These are phyloP conservation scores for Globisporangium heterothallicum DNA, from an alignment of 352 stramenopile species.

Conservation along the genomic window DNA sequence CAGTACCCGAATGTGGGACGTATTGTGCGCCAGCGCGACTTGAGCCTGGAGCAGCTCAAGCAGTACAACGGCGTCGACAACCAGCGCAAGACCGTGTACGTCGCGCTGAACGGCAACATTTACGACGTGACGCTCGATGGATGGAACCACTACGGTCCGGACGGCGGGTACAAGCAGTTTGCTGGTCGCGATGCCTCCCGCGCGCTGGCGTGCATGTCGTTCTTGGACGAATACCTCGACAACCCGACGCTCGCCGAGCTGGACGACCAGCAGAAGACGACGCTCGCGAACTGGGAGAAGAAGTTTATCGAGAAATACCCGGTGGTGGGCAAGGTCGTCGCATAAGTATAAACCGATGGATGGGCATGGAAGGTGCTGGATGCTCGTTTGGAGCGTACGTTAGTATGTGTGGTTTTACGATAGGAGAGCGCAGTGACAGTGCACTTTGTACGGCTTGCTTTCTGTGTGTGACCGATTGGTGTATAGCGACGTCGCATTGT, in stretches of 20 bases:
- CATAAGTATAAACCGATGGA: background rate
- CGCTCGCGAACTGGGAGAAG: constrained; percentile 94
- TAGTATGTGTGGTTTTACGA: background rate
- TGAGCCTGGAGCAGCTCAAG: constrained; percentile 85
- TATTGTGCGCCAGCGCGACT: constrained; percentile 69
- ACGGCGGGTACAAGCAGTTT: constrained; percentile 94
- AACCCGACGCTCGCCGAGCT: constrained; percentile 90
- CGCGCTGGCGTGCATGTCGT: constrained; percentile 95
- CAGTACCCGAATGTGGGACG: constrained; percentile 93
- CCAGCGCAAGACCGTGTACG: constrained; percentile 90
- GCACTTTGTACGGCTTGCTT: background rate
- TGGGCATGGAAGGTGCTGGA: background rate
- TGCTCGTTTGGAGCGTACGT: background rate
- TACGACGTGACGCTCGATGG: constrained; percentile 97
- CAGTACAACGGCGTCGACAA: constrained; percentile 77
- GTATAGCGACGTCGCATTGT: too few relatives aligned
- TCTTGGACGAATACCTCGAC: constrained; percentile 91
- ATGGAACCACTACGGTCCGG: constrained; percentile 90
- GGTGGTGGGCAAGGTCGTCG: constrained; percentile 84
- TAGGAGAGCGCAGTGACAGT: too few relatives aligned
- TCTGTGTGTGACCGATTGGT: too few relatives aligned
- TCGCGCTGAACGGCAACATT: constrained; percentile 92
- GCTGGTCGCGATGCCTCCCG: constrained; percentile 93
- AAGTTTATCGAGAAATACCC: constrained; percentile 96
- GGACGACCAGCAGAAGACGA: constrained; percentile 89